These are phyloP conservation scores for Cephalotrichum gorgonifer DNA, from an alignment of 2,329 filamentous ascomycete species.

Conservation along the genomic window DNA sequence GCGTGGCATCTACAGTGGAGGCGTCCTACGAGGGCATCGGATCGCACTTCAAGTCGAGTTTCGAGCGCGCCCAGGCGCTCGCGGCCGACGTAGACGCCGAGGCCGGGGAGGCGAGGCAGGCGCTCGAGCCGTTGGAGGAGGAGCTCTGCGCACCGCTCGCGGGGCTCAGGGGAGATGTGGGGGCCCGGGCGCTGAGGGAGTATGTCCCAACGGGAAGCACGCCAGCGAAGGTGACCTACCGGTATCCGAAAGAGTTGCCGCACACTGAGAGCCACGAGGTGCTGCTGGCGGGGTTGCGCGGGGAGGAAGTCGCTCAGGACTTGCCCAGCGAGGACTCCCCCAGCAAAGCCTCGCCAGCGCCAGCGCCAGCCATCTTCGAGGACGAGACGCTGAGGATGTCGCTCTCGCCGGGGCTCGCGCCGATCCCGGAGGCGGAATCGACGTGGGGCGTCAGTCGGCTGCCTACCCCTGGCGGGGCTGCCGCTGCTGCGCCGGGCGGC, in stretches of 20 bases:
- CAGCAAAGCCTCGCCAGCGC: neutral
- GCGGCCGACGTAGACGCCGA: constrained; percentile 56
- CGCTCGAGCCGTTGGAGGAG: constrained; percentile 48
- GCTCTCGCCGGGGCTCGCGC: neutral
- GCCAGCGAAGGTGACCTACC: constrained; percentile 70
- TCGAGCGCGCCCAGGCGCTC: constrained; percentile 58
- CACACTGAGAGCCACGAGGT: constrained; percentile 48
- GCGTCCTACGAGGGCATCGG: constrained; percentile 63
- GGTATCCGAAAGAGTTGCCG: constrained; percentile 70
- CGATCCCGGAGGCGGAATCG: constrained; percentile 4
- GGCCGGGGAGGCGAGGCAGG: constrained; percentile 45
- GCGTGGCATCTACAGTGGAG: constrained; percentile 58
- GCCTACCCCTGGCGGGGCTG: no score
- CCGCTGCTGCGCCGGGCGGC: constrained; percentile 12
- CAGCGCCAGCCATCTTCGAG: neutral
- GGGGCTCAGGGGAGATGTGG: constrained; percentile 60
- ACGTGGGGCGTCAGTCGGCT: neutral
- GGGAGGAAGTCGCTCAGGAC: neutral
- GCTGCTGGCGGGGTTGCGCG: constrained; percentile 29
- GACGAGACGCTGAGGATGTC: neutral
- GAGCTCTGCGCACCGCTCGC: constrained; percentile 59
- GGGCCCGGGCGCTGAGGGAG: constrained; percentile 56
- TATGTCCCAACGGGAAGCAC: constrained; percentile 81
- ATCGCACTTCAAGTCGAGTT: constrained; percentile 58
- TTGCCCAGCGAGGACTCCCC: neutral